Conservation (phyloP, 2,329 filamentous ascomycete species). For the Huntiella decipiens region DNA sequence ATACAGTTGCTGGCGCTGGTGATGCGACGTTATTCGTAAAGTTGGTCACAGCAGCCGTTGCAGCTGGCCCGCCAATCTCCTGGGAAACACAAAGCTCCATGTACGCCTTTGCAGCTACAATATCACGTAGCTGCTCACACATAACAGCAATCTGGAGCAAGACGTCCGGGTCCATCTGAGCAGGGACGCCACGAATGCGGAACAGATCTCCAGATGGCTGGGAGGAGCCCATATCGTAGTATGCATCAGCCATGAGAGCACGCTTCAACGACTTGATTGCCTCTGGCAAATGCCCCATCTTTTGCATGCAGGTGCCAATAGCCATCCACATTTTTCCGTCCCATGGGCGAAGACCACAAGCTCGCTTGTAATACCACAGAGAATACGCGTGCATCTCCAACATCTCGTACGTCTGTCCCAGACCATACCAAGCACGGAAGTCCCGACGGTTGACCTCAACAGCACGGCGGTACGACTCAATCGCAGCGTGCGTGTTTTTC, state of each 20-base stretch:
- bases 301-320: constrained; percentile 76
- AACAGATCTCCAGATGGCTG: constrained; percentile 22
- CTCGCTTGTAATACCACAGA: constrained; percentile 93
- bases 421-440: constrained; percentile 93
- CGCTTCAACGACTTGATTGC: constrained; percentile 92
- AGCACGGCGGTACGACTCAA: constrained; percentile 86
- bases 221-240: constrained; percentile 48
- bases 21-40: not conserved
- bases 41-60: constrained; percentile 17
- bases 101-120: constrained; percentile 68
- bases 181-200: constrained; percentile 29
- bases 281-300: constrained; percentile 71
- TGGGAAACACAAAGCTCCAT: constrained; percentile 94
- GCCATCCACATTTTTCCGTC: constrained; percentile 99
- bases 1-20: not conserved
- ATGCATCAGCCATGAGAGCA: constrained; percentile 70
- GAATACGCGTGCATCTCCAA: constrained; percentile 97
- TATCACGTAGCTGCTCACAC: constrained; percentile 63
- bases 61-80: constrained; percentile 50
- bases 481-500: constrained; percentile 95
- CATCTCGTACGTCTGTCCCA: constrained; percentile 93
- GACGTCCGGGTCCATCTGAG: constrained; percentile 71
- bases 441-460: constrained; percentile 93
- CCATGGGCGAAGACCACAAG: constrained; percentile 79
- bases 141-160: constrained; percentile 76